These are phyloP conservation scores for Osmanthus fragrans DNA, from an alignment of 257 asterid genomes.

Conservation along the genomic window DNA sequence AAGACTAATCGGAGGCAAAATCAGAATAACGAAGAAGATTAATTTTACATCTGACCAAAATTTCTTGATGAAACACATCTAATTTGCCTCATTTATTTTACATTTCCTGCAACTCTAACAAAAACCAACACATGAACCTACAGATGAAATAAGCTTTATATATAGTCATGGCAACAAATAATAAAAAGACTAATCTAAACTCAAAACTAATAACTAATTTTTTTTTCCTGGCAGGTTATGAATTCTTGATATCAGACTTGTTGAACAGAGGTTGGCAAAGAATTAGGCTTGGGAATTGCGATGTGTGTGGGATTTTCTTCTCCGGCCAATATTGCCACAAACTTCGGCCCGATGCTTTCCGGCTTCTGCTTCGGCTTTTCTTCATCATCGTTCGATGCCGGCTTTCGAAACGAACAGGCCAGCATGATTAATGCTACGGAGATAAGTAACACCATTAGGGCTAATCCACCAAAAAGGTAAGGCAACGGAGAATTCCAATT, in stretches of 20 bases:
- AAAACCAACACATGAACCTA: too few species aligned
- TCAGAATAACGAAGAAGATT: too few species aligned
- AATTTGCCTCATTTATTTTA: too few species aligned
- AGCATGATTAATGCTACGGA: conserved; percentile 48
- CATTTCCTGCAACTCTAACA: too few species aligned
- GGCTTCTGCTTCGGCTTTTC: conserved; percentile 38
- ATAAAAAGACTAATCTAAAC: background rate
- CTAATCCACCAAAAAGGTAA: conserved; percentile 58
- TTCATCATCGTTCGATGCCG: conserved; percentile 4
- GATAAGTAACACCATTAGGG: conserved; percentile 44
- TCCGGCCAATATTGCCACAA: conserved; percentile 82
- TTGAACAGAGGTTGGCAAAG: background rate
- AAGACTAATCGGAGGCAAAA: too few species aligned
- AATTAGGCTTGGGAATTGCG: conserved; percentile 50
- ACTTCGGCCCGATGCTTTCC: conserved; percentile 38
- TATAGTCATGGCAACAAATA: too few species aligned
- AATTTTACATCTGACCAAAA: background rate
- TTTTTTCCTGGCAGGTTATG: background rate
- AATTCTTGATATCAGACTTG: background rate
- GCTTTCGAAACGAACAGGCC: conserved; percentile 52
- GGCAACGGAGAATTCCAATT: conserved; percentile 77
- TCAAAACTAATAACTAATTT: background rate
- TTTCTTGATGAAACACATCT: background rate
- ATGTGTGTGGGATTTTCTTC: conserved; percentile 62
- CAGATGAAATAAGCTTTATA: too few species aligned